Evolutionary conservation across 352 stramenopile genomes (phyloP).

Genomic region (Pythium inflatum): DNA sequence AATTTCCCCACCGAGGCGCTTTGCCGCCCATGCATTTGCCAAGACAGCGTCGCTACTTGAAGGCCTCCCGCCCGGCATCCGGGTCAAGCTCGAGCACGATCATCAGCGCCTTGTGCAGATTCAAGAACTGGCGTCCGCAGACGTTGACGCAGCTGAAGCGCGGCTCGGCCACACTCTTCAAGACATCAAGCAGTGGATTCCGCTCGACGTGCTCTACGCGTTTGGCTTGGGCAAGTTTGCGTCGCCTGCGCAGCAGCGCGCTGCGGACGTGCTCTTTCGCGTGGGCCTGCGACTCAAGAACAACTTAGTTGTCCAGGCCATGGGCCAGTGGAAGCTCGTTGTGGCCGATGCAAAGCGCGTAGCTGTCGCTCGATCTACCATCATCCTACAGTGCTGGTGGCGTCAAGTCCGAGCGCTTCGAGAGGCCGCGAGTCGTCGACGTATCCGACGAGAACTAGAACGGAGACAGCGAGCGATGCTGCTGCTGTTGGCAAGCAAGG

Average conservation of each 20-base stretch:
- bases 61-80: slow-evolving; percentile 7
- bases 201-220: slow-evolving; percentile 69
- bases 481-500: slow-evolving; percentile 45
- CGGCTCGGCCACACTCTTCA: slow-evolving; percentile 49
- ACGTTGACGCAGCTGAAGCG: slow-evolving; percentile 35
- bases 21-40: neutral
- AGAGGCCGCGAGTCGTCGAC: slow-evolving; percentile 33
- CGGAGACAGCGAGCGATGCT: slow-evolving; percentile 50
- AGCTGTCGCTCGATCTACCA: slow-evolving; percentile 12
- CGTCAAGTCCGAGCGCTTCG: slow-evolving; percentile 41
- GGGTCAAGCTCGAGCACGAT: slow-evolving; percentile 17
- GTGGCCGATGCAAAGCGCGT: slow-evolving; percentile 29
- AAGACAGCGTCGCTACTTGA: too few species aligned
- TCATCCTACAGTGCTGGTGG: slow-evolving; percentile 66
- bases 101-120: slow-evolving; percentile 21
- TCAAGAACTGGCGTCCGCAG: slow-evolving; percentile 9
- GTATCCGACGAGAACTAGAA: slow-evolving; percentile 45
- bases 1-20: neutral
- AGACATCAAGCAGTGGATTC: slow-evolving; percentile 62
- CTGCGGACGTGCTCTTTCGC: slow-evolving; percentile 47
- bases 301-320: slow-evolving; percentile 45
- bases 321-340: slow-evolving; percentile 51
- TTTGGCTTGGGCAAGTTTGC: slow-evolving; percentile 63
- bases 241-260: slow-evolving; percentile 64
- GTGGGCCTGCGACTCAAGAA: slow-evolving; percentile 48